Conservation (phyloP, 805 yeast genomes). For the Babjeviella inositovora region DNA sequence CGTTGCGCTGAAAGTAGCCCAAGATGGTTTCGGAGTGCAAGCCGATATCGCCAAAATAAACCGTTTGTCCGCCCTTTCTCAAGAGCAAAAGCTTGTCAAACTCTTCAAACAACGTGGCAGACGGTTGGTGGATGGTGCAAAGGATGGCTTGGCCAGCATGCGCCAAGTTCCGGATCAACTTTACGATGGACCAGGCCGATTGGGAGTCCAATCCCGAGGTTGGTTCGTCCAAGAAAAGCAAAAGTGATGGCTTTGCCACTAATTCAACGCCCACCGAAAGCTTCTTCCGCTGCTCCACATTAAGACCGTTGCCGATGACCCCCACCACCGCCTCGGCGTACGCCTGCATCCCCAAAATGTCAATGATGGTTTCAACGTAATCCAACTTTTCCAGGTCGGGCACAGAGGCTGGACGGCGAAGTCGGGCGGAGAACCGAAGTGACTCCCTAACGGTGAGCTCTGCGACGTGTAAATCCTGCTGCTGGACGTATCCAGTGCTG, state of each 20-base stretch:
- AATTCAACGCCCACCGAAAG: slow-evolving; percentile 38
- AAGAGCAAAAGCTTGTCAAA: slow-evolving; percentile 24
- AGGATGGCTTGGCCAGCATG: slow-evolving; percentile 40
- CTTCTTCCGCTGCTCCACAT: slow-evolving; percentile 38
- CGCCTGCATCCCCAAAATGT: slow-evolving; percentile 28
- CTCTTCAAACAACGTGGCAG: slow-evolving; percentile 24
- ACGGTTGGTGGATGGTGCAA: slow-evolving; percentile 41
- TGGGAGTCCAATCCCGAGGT: slow-evolving; percentile 46
- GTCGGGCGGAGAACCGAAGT: slow-evolving; percentile 29
- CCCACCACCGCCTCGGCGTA: slow-evolving; percentile 40
- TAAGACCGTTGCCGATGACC: slow-evolving; percentile 26
- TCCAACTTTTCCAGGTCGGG: slow-evolving; percentile 26
- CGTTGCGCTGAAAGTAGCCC: slow-evolving; percentile 27
- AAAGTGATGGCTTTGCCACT: slow-evolving; percentile 35
- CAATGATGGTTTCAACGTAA: slow-evolving; percentile 34
- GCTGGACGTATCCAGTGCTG: slow-evolving; percentile 43
- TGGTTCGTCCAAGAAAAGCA: slow-evolving; percentile 42
- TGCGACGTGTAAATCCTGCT: slow-evolving; percentile 37
- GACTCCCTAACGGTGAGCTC: slow-evolving; percentile 38
- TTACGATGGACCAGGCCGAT: slow-evolving; percentile 42
- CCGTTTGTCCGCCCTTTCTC: slow-evolving; percentile 35
- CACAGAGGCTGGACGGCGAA: slow-evolving; percentile 24
- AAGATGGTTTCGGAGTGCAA: slow-evolving; percentile 20
- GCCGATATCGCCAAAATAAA: slow-evolving; percentile 38
- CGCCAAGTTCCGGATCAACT: slow-evolving; percentile 29